Base-by-base conservation (phyloP, 2,329 filamentous ascomycete species). In the Ophiostoma montium region DNA sequence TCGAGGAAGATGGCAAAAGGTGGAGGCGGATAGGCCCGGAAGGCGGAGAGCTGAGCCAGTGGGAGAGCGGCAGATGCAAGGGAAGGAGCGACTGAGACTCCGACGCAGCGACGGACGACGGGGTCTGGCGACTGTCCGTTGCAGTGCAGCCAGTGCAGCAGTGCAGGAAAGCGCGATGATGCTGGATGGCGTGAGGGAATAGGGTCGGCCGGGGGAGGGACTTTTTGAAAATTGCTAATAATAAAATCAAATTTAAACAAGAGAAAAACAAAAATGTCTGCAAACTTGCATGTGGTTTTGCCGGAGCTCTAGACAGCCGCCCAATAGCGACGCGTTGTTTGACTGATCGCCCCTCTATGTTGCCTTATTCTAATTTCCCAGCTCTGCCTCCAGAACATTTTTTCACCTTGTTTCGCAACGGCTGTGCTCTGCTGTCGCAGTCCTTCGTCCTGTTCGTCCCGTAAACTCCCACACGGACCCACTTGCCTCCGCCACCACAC, bases 11-110 rank as follows among this genome's bases (percentile, higher is more conserved):
- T 3, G 32, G n/a, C 33, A 31, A 33, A 45, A 50, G 36, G 50
- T 51, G 50, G 53, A 53, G 48, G 49, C 52, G 52, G 52, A 48
- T 46, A 54, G 46, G 33, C 27, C 51, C 54, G 54, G 53, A 53
- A 27, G 23, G 23, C 23, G 23, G 23, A 27, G 23, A 8, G 23
- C 5, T 33, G 9, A 33, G 31, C 13, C 13, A 33, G 21, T 31
- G 16, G 31, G 23, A 23, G 13, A n/a, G 23, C 30, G 27, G 30
- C 44, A 45, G 23, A 35, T 30, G 45, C 18, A 45, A 50, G 12
- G 15, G 18, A 46, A 27, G 15, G 16, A 39, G 19, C 32, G 19
- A 44, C 10, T 6, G 3, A 50, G 23, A 41, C 18, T 2, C 30
- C 2, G 31, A 5, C 16, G 15, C 35, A 36, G 21, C 31, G 19